Base-by-base conservation (phyloP, 306 rosid genomes). In the Vigna angularis region DNA sequence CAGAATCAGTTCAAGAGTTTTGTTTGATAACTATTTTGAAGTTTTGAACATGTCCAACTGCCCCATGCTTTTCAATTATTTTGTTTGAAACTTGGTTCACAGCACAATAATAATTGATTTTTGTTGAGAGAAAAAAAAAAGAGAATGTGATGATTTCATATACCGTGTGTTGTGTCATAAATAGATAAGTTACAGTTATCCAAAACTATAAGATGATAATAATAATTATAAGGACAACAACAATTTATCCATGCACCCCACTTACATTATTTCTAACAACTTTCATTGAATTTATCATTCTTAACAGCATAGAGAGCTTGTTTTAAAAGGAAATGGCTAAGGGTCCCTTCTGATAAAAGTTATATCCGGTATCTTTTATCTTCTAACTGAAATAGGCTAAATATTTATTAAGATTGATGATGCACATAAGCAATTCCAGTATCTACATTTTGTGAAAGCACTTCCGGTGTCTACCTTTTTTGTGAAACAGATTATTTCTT, bases 41-140 rank as follows among this genome's bases (percentile, higher is more conserved):
- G 61, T 55, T 55, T 55, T 18, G 1, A 52, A 34, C 71, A 34
- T 49, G 24, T 38, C 40, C 57, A 38, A 40, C 20, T 20, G 51
- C 32, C 10, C 32, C 7, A 9, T 66, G 50, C 28, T 32, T 74
- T 32, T 34, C 53, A 51, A 4, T 38, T 61, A 16, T 59, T 40
- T 72, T 24, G 7, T 36, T 42, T 84, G 75, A 56, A 68, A 70
- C 76, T 44, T 70, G 53, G 36, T 63, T 79, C 32, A 36, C 57
- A 83, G 38, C 8, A 48, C 51, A 76, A 50, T 36, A 40, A 28
- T 50, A 72, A 42, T 77, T 72, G 20, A 28, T 59, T 28, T 53
- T 56, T 26, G 2, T 58, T 11, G 7, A 24, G 30, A 20, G 38
- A 59, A 59, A 59, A 42, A 59, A 59, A 28, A 12, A 28, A 24